Evolutionary conservation across 2,329 filamentous ascomycete genomes (phyloP), one percentile per base, ranked within the genome.

Genomic region (Trichoderma endophyticum): DNA sequence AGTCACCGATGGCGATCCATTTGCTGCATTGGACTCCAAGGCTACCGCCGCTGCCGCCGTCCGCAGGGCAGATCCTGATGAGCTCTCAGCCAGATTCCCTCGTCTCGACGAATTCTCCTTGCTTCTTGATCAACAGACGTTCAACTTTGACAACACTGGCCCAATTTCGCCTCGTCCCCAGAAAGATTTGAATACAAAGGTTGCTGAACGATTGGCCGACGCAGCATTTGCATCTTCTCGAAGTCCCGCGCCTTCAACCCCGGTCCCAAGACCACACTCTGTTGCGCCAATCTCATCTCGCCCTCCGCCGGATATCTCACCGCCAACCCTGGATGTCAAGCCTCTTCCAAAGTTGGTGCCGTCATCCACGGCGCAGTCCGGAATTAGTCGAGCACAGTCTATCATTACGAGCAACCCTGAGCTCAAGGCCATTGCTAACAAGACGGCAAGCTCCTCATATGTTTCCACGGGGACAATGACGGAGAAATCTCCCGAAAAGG

Each of bases 71-170:
- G 86, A 88, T 26, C 85, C 86, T 2, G 96, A 98, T 75, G 95
- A 98, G 78, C 84, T 98, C 30, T 94, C 95, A 0, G 87, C 90
- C 32, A 89, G 92, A 67, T 99, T 98, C 76, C 96, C 96, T 0
- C 95, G 93, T 6, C 85, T 99, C 28, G 95, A 98, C 77, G 93
- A 98, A 76, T 99, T 99, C 78, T 91, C 95, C 3, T 85, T 99
- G 21, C 84, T 98, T 59, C 94, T 97, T 76, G 94, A 98, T 74
- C 89, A 93, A 73, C 92, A 93, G 3, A 95, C 93, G 73, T 98
- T 98, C 77, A 91, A 93, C 72, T 83, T 85, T 15, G 80, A 85
- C n/a, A 81, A 84, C 7, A 84, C 86, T 43, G 39, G 39, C 28
- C 81, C 83, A 51, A 80, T 84, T 12, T 81, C 83, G 54, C 81